These are phyloP conservation scores for Colletotrichum godetiae DNA, from an alignment of 2,329 filamentous ascomycete genomes.

Conservation along the genomic window DNA sequence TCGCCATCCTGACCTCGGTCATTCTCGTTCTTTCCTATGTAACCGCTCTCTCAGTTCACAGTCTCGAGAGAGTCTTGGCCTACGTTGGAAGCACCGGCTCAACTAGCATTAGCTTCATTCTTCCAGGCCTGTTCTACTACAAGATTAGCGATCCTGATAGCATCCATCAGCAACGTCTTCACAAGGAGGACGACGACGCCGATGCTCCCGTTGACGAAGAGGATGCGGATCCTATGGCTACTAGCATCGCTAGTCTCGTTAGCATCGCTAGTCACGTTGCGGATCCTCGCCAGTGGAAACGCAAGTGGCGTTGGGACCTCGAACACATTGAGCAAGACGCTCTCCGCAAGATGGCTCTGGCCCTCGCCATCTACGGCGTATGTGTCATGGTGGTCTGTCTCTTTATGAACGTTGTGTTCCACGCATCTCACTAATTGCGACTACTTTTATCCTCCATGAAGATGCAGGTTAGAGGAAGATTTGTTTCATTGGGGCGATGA, in stretches of 20 bases:
- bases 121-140: constrained; percentile 97
- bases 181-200: constrained; percentile 93
- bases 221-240: constrained; percentile 54
- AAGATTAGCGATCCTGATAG: constrained; percentile 95
- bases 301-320: constrained; percentile 69
- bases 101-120: constrained; percentile 96
- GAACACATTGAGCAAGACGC: constrained; percentile 72
- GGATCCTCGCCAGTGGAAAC: constrained; percentile 59
- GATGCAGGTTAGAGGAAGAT: constrained; percentile 16
- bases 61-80: constrained; percentile 89
- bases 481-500: constrained; percentile 8
- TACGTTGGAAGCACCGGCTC: constrained; percentile 96
- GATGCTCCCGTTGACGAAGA: constrained; percentile 64
- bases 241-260: constrained; percentile 57
- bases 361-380: constrained; percentile 83
- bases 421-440: constrained; percentile 65
- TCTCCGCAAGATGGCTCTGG: constrained; percentile 80
- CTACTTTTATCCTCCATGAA: background rate
- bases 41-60: constrained; percentile 90
- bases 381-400: constrained; percentile 92
- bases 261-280: constrained; percentile 52
- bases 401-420: constrained; percentile 85
- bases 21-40: constrained; percentile 89
- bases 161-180: constrained; percentile 83
- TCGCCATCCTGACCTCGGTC: constrained; percentile 87